These are phyloP conservation scores for Amyloporia xantha DNA, from an alignment of 768 basidiomycete genomes.

Conservation along the genomic window DNA sequence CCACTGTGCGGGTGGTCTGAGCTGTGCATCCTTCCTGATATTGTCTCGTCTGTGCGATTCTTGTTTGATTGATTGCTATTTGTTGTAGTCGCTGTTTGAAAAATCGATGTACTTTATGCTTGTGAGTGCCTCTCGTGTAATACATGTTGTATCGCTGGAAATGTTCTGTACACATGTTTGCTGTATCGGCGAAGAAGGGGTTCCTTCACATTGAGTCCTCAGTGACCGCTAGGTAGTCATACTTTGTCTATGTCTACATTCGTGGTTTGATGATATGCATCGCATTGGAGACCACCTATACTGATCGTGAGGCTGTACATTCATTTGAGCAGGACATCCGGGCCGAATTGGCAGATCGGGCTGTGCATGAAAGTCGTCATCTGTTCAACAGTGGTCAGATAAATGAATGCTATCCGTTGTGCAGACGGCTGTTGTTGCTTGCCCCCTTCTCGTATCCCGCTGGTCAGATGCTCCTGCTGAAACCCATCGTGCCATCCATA, in stretches of 20 bases:
- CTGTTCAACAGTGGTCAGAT: neutral
- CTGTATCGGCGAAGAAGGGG: neutral
- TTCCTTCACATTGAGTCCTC: too few relatives aligned
- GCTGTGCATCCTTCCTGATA: neutral
- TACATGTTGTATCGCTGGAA: neutral
- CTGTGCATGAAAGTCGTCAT: neutral
- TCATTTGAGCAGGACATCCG: neutral
- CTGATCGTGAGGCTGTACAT: too few relatives aligned
- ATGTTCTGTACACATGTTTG: neutral
- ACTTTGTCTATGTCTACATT: too few relatives aligned
- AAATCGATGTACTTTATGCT: neutral
- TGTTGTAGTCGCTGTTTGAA: neutral
- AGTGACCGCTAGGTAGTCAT: neutral
- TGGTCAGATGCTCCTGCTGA: neutral
- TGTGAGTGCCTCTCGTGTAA: neutral
- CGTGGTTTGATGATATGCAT: too few relatives aligned
- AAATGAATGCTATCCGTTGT: neutral
- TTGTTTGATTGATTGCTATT: neutral
- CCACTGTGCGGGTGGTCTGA: conserved; percentile 16
- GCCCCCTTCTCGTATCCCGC: neutral
- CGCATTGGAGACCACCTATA: too few relatives aligned
- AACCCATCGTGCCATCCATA: neutral
- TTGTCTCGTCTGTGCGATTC: neutral
- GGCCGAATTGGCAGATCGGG: neutral
- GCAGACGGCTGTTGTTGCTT: neutral